Evolutionary conservation across 1,284 basidiomycete species (phyloP).

Genomic region (Austropuccinia psidii): DNA sequence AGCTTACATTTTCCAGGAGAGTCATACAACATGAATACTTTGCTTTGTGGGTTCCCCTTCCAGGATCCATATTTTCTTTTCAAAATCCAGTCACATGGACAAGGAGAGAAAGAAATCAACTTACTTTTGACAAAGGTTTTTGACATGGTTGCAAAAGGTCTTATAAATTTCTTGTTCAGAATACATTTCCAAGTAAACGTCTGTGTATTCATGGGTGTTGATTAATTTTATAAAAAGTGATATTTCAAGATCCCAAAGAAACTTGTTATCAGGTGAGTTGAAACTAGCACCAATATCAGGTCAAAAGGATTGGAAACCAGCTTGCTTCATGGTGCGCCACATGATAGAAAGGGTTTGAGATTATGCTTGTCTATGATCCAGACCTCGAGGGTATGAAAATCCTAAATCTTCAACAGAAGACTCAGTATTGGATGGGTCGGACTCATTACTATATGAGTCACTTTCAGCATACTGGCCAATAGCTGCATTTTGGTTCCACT

Average conservation of each 20-base stretch:
- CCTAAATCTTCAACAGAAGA: background rate
- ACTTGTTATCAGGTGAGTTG: background rate
- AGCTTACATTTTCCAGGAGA: background rate
- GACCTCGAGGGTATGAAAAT: constrained; percentile 5
- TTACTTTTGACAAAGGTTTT: background rate
- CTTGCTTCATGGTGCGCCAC: background rate
- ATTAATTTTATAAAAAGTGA: background rate
- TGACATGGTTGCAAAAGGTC: background rate
- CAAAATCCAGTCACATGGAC: background rate
- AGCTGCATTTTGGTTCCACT: constrained; percentile 5
- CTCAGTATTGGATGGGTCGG: background rate
- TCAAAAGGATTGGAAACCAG: background rate
- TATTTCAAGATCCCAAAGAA: background rate
- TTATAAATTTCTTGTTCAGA: background rate
- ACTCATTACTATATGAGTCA: background rate
- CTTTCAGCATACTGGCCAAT: background rate
- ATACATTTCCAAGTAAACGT: background rate
- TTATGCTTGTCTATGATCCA: background rate
- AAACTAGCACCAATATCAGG: background rate
- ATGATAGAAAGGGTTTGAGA: constrained; percentile 1
- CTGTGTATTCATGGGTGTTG: background rate
- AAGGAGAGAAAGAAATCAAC: background rate
- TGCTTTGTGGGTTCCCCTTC: background rate
- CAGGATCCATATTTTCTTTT: background rate
- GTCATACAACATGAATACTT: background rate